phyloP scores from a whole-genome alignment of 495 filamentous ascomycete genomes.

The Aspergillus sparsus region DNA sequence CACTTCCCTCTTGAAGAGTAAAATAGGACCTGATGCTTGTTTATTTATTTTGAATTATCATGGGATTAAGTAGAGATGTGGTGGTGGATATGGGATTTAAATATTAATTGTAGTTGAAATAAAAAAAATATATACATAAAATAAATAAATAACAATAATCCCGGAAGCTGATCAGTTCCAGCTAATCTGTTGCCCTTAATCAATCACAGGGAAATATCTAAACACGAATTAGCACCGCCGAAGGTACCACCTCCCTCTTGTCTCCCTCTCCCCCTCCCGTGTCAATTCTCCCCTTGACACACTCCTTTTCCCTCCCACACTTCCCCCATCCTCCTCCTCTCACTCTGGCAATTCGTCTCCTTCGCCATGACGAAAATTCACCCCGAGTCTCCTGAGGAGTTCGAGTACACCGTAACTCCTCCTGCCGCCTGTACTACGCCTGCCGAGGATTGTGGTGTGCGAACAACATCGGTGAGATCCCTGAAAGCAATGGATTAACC shows the following conservation, averaged over 20 bases:
- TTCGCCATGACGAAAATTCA: conserved; percentile 48
- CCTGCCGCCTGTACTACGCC: conserved; percentile 51
- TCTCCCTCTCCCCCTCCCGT: conserved; percentile 18
- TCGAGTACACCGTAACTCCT: conserved; percentile 69
- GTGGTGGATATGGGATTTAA: too few species aligned
- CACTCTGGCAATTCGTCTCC: conserved; percentile 26
- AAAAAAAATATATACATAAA: too few species aligned
- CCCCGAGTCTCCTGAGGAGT: conserved; percentile 60
- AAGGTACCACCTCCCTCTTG: conserved; percentile 29
- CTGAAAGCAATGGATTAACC: background rate
- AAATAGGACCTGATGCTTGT: too few species aligned
- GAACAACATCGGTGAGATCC: conserved; percentile 56
- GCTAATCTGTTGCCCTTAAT: background rate
- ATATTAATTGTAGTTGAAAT: too few species aligned
- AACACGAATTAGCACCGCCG: conserved; percentile 13
- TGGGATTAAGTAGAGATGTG: too few species aligned
- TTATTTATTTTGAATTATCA: too few species aligned
- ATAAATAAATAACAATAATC: background rate
- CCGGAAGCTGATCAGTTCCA: background rate
- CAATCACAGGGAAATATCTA: conserved; percentile 8
- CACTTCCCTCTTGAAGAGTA: too few species aligned
- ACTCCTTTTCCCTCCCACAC: background rate
- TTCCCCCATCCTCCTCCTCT: conserved; percentile 6
- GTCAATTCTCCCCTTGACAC: conserved; percentile 25
- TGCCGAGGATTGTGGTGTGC: conserved; percentile 55